phyloP scores from a whole-genome alignment of 305 asterid species.

The Fraxinus xanthoxyloides region DNA sequence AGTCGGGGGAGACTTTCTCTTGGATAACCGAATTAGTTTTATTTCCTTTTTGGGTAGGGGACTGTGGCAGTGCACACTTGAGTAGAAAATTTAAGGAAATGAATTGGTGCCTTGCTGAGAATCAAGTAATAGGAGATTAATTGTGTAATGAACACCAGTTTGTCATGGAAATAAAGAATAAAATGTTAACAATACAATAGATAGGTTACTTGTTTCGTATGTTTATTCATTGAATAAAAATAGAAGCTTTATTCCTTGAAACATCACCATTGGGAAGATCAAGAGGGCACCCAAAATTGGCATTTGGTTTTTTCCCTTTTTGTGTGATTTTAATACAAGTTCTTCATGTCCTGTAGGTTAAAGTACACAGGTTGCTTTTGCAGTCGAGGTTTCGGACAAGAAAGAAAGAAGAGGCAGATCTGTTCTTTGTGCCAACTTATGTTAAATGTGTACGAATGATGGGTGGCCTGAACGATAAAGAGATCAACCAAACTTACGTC shows the following conservation, averaged over 20 bases:
- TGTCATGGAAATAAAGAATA: background rate
- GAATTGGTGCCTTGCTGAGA: background rate
- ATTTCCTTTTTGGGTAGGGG: background rate
- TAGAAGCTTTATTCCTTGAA: background rate
- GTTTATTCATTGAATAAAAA: background rate
- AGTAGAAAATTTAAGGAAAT: background rate
- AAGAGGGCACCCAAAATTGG: background rate
- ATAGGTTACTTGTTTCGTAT: background rate
- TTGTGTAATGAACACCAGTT: background rate
- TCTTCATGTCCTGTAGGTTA: constrained; percentile 53
- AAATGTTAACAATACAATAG: background rate
- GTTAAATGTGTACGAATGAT: constrained; percentile 91
- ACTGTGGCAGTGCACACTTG: background rate
- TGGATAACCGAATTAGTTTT: background rate
- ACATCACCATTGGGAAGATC: background rate
- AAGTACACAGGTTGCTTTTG: constrained; percentile 74
- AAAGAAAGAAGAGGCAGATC: constrained; percentile 80
- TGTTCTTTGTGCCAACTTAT: constrained; percentile 88
- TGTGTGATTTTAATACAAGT: background rate
- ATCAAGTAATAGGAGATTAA: background rate
- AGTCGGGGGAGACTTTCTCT: background rate
- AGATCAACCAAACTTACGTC: constrained; percentile 83
- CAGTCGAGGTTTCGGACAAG: constrained; percentile 66
- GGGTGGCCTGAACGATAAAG: constrained; percentile 91
- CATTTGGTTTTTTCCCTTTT: background rate